Percentiles rank a stretch among this genome's conserved stretches.
Evolutionary conservation across 2,329 filamentous ascomycete species (phyloP).

Genomic region (Cephalotrichum gorgonifer): DNA sequence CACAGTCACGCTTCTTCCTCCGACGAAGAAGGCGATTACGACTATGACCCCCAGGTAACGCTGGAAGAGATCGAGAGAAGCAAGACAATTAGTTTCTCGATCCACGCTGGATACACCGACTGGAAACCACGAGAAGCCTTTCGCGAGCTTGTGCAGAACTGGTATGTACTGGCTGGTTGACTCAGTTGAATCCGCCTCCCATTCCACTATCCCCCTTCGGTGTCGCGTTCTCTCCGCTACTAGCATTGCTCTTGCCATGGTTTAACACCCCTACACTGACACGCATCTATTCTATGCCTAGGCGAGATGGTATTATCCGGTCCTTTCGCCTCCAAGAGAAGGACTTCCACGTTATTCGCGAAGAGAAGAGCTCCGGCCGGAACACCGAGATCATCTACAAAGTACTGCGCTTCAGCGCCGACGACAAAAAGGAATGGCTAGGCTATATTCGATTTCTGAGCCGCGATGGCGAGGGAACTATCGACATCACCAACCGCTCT

Average conservation of each 20-base stretch:
- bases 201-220: too few relatives aligned
- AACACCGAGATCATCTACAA: conserved; percentile 17
- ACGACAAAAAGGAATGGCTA: conserved; percentile 10
- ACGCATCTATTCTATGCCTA: conserved; percentile 5
- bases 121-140: conserved; percentile 16
- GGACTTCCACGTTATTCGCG: conserved; percentile 13
- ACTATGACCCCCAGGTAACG: not conserved
- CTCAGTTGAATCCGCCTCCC: not conserved
- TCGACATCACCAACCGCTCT: conserved; percentile 18
- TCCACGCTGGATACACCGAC: conserved; percentile 8
- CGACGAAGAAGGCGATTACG: not conserved
- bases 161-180: conserved; percentile 9
- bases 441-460: conserved; percentile 19
- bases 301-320: conserved; percentile 18
- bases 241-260: too few relatives aligned
- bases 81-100: not conserved
- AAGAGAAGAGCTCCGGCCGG: conserved; percentile 6
- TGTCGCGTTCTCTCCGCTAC: too few relatives aligned
- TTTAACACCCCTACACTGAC: not conserved
- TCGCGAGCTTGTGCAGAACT: conserved; percentile 21
- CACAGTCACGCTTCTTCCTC: not conserved
- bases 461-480: conserved; percentile 11
- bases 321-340: conserved; percentile 12
- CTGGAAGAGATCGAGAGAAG: not conserved
- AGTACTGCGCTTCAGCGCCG: conserved; percentile 5